A percentile compares a stretch with the other conserved stretches of the same genome.
phyloP scores from a whole-genome alignment of 768 basidiomycete genomes.

The Xerocomellus chrysenteron region DNA sequence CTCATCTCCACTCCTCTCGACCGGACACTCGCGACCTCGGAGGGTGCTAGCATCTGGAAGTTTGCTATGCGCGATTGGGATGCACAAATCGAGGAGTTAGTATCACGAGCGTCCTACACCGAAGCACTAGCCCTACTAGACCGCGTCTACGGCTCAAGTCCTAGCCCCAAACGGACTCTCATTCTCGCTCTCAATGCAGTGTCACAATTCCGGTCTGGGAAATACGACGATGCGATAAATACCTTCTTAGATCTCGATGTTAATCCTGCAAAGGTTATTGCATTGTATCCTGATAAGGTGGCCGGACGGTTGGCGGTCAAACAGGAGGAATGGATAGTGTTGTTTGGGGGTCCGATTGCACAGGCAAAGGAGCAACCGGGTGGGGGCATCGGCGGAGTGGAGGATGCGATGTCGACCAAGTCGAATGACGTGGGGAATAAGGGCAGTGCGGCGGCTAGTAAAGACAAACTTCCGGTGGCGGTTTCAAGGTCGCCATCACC shows the following conservation, averaged over 20 bases:
- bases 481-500: constrained; percentile 34
- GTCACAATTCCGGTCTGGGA: constrained; percentile 63
- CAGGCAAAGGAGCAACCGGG: constrained; percentile 10
- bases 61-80: constrained; percentile 72
- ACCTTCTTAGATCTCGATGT: constrained; percentile 84
- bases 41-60: constrained; percentile 81
- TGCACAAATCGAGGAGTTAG: constrained; percentile 83
- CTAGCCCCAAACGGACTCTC: constrained; percentile 42
- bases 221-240: constrained; percentile 80
- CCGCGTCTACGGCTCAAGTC: constrained; percentile 22
- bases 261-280: constrained; percentile 92
- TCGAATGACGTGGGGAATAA: constrained; percentile 27
- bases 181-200: constrained; percentile 79
- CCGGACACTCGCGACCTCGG: constrained; percentile 55
- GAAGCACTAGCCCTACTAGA: constrained; percentile 83
- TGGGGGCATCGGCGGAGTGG: constrained; percentile 5
- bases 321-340: constrained; percentile 68
- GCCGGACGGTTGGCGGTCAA: constrained; percentile 75
- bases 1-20: constrained; percentile 76
- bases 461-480: constrained; percentile 18
- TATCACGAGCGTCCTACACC: constrained; percentile 61
- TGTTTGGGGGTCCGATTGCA: constrained; percentile 74
- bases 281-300: constrained; percentile 80
- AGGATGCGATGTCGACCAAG: constrained; percentile 29
- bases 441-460: constrained; percentile 18